phyloP scores from a whole-genome alignment of 2,329 filamentous ascomycete species.

The Trichoderma cornu-damae region DNA sequence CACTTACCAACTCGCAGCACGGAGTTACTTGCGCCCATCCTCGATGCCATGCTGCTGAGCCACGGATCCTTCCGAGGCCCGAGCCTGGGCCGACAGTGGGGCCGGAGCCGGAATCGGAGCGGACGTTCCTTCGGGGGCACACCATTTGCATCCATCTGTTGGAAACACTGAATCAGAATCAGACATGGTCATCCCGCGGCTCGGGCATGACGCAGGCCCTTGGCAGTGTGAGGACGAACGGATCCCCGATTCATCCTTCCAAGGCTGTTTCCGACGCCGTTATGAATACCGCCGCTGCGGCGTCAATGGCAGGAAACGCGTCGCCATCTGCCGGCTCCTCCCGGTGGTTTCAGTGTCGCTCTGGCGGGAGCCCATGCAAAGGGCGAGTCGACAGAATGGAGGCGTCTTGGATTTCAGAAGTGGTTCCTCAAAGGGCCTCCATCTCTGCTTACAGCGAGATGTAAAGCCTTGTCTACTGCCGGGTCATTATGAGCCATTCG shows the following conservation, averaged over 20 bases:
- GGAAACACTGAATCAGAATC: no score
- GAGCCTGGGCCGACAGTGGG: constrained; percentile 6
- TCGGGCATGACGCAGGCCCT: neutral
- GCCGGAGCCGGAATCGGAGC: constrained; percentile 11
- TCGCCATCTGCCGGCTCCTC: neutral
- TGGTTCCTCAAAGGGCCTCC: neutral
- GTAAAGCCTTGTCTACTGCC: neutral
- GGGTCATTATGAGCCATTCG: neutral
- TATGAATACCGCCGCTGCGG: neutral
- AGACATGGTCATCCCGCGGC: neutral
- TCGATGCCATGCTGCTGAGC: neutral
- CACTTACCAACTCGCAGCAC: no score
- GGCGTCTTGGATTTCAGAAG: neutral
- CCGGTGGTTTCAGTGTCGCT: neutral
- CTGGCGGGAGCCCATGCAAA: no score
- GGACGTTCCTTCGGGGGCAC: neutral
- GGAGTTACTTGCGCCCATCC: neutral
- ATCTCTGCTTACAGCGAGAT: neutral
- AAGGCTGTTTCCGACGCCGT: neutral
- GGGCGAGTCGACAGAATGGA: no score
- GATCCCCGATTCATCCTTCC: neutral
- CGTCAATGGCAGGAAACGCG: neutral
- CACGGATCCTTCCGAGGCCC: neutral
- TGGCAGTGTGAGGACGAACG: neutral
- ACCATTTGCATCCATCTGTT: no score